Base-by-base conservation (phyloP, 352 stramenopile genomes). In the Phytophthora kernoviae region DNA sequence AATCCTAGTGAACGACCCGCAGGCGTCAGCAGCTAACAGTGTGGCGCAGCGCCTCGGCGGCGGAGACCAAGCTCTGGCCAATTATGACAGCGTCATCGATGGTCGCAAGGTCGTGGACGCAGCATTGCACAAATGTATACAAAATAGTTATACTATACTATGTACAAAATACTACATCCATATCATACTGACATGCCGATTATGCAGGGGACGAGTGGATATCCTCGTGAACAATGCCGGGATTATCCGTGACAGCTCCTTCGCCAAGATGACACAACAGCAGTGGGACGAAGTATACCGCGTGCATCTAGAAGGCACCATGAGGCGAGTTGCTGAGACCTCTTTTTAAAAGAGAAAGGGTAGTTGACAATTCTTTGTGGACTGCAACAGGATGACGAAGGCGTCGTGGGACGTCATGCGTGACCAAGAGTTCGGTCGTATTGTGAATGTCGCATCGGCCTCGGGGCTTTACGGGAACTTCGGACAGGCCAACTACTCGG, bases 191-290 rank as follows among this genome's bases (percentile, higher is more conserved):
- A 46, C 12, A 15, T 6, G 56, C 40, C 17, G 14, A 42, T 4
- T 22, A 14, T 36, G 20, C 46, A 90, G 80, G 79, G 73, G 93
- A 0, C 73, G 83, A 9, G 78, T 97, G 46, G 94, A 98, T 61
- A 87, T 97, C 34, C 62, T 98, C 8, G 74, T 98, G 41, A 98
- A 98, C 73, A 98, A 98, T 66, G 94, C 94, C 6, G 94, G 84
- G 10, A 89, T 93, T 70, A 69, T 99, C 72, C 78, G 95, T 56
- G 68, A 96, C 82, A 77, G 92, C 61, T 90, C 83, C 18, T 94
- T 97, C 49, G 71, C 79, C 14, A 89, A 89, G 46, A 95, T 97
- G 89, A 91, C 76, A 21, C 64, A 93, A 46, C 62, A 90, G 41
- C 79, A 96, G 30, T 97, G 87, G 87, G 73, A 96, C 41, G 68